Base-by-base conservation (phyloP, 345 rosid species). In the Carallia brachiata region DNA sequence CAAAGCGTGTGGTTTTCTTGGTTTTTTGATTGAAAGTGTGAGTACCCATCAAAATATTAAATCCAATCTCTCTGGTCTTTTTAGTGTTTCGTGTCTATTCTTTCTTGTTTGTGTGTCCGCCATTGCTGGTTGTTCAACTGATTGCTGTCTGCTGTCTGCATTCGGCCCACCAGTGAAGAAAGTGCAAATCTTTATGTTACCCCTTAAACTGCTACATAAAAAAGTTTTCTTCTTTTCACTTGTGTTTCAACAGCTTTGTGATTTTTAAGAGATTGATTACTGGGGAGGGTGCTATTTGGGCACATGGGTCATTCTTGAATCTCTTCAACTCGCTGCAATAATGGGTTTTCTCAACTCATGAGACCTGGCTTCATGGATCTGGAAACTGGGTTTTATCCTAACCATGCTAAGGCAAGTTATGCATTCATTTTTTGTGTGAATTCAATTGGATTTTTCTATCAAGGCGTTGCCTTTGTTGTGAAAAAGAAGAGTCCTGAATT, bases 331-430 rank as follows among this genome's bases (percentile, higher is more conserved):
- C 44, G 36, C 39, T 10, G 77, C 23, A 57, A 72, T 48, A 70
- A 83, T 82, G 83, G 77, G 69, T 62, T 65, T 76, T 27, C 68
- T 61, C 40, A 55, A 36, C 62, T 66, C 70, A 40, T 83, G 75
- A 84, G 54, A 27, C 47, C 69, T 55, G 66, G 58, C 36, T 59
- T 68, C 73, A 90, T 93, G 98, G 97, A 93, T 81, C 83, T 72
- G 70, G 92, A 90, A 73, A 62, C 80, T 61, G 84, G 88, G 62
- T 58, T 56, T 70, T 65, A 63, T 72, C 87, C 70, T 40, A 83
- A 85, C 48, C 71, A 17, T 44, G 63, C 68, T 6, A 88, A 86
- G 96, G 97, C 90, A 53, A 72, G 83, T 36, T 47, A 36, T 23
- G 62, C 61, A 70, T 52, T 60, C 6, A 6, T 28, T 61, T 18